Evolutionary conservation across 1,139 yeast genomes (phyloP).

Genomic region (Diutina catenulata): DNA sequence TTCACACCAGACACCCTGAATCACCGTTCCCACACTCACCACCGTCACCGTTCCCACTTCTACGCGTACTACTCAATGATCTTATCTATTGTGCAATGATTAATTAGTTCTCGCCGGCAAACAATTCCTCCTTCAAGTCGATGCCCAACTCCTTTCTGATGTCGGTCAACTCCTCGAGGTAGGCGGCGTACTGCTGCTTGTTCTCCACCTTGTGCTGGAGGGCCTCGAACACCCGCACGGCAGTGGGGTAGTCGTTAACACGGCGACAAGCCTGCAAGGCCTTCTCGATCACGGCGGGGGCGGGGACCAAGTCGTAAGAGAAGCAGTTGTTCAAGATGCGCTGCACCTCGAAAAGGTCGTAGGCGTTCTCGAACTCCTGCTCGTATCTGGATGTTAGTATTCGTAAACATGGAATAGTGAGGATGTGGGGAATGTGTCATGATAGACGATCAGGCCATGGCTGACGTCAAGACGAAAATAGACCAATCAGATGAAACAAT

Average conservation of each 20-base stretch:
- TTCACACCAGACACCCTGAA: too few relatives aligned
- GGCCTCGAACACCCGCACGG: conserved; percentile 94
- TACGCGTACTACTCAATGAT: too few relatives aligned
- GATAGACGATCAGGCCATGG: neutral
- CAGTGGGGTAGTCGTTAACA: conserved; percentile 97
- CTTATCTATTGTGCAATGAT: neutral
- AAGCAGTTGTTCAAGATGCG: conserved; percentile 84
- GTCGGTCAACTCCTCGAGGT: conserved; percentile 87
- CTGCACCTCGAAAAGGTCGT: conserved; percentile 95
- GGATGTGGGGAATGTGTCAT: neutral
- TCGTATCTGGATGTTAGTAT: conserved; percentile 53
- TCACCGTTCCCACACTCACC: too few relatives aligned
- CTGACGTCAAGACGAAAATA: too few relatives aligned
- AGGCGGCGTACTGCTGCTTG: conserved; percentile 87
- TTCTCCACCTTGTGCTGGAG: conserved; percentile 92
- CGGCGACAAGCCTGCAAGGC: conserved; percentile 98
- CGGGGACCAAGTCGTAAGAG: conserved; percentile 96
- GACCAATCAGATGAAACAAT: too few relatives aligned
- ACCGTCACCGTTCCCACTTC: too few relatives aligned
- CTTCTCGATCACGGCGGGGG: conserved; percentile 91
- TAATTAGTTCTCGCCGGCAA: conserved; percentile 15
- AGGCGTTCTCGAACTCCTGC: conserved; percentile 95
- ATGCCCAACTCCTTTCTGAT: conserved; percentile 88
- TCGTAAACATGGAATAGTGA: neutral
- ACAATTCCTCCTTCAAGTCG: conserved; percentile 88